phyloP scores from a whole-genome alignment of 495 filamentous ascomycete genomes.

The Talaromyces ruber region DNA sequence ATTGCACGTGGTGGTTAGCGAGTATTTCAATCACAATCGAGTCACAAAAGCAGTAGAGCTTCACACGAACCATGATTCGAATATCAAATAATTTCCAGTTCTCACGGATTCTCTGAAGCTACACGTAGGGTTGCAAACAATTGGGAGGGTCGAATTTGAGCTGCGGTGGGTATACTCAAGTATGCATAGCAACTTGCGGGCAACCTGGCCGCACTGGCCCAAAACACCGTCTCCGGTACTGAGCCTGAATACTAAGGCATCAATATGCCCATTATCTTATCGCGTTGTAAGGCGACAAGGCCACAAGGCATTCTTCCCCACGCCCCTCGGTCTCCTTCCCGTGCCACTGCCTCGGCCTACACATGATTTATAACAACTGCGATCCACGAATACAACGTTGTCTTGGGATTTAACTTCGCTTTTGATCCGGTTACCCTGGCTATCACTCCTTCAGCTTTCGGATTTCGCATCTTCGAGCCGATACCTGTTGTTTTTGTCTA shows the following conservation, averaged over 20 bases:
- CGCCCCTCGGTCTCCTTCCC: not conserved
- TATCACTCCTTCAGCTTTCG: not conserved
- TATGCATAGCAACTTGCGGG: constrained; percentile 1
- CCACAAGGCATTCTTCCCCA: constrained; percentile 2
- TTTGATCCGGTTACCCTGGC: not conserved
- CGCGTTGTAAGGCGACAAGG: not conserved
- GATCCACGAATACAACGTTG: not conserved
- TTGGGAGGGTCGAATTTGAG: not conserved
- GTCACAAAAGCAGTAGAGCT: not conserved
- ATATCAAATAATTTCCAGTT: too few species aligned
- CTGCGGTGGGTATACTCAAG: not conserved
- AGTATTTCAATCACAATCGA: not conserved
- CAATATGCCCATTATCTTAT: constrained; percentile 3
- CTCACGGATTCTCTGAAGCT: not conserved
- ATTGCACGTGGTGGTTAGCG: constrained; percentile 5
- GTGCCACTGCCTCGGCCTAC: not conserved
- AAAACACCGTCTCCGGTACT: not conserved
- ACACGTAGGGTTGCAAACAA: not conserved
- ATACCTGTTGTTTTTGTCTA: not conserved
- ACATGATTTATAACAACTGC: not conserved
- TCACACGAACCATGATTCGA: constrained; percentile 3
- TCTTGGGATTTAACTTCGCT: not conserved
- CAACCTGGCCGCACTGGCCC: constrained; percentile 7
- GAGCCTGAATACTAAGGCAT: not conserved
- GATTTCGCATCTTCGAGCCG: not conserved